Evolutionary conservation across 306 rosid species (phyloP), one percentile per base, ranked within the genome.

Genomic region (Canavalia gladiata): DNA sequence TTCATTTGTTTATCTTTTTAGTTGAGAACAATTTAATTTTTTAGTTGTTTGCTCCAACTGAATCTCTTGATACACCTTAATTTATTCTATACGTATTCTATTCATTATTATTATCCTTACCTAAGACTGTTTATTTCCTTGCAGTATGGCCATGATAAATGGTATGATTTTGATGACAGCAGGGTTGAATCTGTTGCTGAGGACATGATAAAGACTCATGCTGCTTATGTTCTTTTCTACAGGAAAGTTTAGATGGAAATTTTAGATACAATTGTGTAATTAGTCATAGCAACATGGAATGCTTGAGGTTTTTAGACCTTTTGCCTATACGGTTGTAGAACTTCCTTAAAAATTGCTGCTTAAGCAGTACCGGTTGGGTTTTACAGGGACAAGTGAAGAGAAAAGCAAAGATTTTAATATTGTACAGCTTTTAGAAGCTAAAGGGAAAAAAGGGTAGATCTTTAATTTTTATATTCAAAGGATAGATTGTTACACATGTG

Each of bases 171-270:
- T 62, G 93, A 94, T 72, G 98, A 94, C 76, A 88, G 78, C 52
- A 87, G 87, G 80, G 98, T 92, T 82, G 37, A 42, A 49, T 70
- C 85, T 31, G 80, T 82, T n/a, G 35, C 57, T 3, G 88, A 86
- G 59, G 94, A 91, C 13, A 69, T 41, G 63, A 75, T 91, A 41
- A 91, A 89, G 85, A 87, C 92, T 42, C 60, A 92, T 25, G 94
- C 97, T 55, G 98, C 98, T 1, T 92, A 94, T 81, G 92, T 94
- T 80, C 96, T 94, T 82, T 92, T 92, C 88, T 94, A 94, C 87
- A 83, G 84, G 80, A 92, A 91, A 89, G 83, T 86, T 62, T 78
- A 79, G 83, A 87, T 54, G 85, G 67, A 74, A 81, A 86, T 57
- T 47, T 79, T 47, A n/a, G 81, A 73, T 71, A 51, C 50, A 85